A percentile compares a stretch with the other conserved stretches of the same genome.
phyloP scores from a whole-genome alignment of 2,329 filamentous ascomycete species.

The Cadophora sp. region DNA sequence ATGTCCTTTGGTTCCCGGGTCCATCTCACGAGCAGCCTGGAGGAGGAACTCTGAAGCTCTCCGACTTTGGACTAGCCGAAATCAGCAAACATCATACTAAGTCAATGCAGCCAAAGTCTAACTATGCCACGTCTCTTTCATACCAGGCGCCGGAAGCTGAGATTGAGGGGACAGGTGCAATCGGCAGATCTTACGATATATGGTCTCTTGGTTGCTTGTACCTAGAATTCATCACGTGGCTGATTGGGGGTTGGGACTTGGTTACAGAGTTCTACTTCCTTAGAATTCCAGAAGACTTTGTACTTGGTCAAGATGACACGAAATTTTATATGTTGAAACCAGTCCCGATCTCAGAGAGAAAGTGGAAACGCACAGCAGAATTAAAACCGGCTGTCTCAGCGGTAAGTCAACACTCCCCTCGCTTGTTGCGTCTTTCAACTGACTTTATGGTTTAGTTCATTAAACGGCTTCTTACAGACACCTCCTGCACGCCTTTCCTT shows the following conservation, averaged over 20 bases:
- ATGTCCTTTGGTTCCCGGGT: conserved; percentile 46
- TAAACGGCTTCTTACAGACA: background rate
- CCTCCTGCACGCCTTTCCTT: conserved; percentile 15
- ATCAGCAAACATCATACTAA: conserved; percentile 40
- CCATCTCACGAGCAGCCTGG: background rate
- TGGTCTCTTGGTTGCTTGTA: conserved; percentile 45
- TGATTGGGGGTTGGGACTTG: conserved; percentile 27
- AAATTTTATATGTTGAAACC: background rate
- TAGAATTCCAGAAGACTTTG: background rate
- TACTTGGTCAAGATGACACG: background rate
- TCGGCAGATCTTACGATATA: conserved; percentile 35
- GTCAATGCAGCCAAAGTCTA: conserved; percentile 44
- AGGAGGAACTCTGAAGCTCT: conserved; percentile 41
- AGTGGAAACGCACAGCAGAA: background rate
- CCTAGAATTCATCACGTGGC: conserved; percentile 42
- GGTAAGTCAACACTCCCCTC: background rate
- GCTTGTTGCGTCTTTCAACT: too few relatives aligned
- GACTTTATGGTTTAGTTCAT: background rate
- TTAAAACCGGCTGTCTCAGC: background rate
- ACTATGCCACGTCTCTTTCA: conserved; percentile 16
- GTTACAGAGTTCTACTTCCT: background rate
- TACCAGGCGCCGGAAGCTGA: conserved; percentile 33
- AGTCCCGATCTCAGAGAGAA: background rate
- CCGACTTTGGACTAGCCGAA: conserved; percentile 44
- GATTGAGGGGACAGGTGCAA: background rate